A percentile compares a stretch with the other conserved stretches of the same genome.
Evolutionary conservation across 257 asterid species (phyloP).

Genomic region (Ligustrum vulgare): DNA sequence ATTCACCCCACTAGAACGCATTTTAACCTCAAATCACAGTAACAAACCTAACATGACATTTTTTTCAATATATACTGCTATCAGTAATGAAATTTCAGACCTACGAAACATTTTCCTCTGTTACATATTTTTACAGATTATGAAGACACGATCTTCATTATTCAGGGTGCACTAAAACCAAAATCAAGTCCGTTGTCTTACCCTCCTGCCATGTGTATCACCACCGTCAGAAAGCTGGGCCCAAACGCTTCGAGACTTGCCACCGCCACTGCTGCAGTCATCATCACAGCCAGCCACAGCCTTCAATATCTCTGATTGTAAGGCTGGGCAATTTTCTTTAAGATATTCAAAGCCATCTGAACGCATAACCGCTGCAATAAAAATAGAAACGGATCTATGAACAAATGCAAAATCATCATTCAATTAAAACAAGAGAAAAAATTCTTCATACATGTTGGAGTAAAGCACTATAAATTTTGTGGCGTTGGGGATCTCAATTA

Average conservation of each 20-base stretch:
- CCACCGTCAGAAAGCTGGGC: constrained; percentile 98
- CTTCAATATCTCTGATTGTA: constrained; percentile 86
- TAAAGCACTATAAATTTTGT: not conserved
- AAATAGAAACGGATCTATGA: constrained; percentile 4
- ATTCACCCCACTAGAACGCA: constrained; percentile 11
- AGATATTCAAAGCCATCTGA: constrained; percentile 88
- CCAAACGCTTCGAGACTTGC: constrained; percentile 89
- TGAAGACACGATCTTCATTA: constrained; percentile 27
- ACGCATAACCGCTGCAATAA: constrained; percentile 80
- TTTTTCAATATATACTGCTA: constrained; percentile 9
- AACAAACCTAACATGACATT: not conserved
- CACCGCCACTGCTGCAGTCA: constrained; percentile 81
- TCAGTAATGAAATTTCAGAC: constrained; percentile 15
- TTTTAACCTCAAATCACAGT: constrained; percentile 5
- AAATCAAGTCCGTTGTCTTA: constrained; percentile 77
- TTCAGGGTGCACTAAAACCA: constrained; percentile 31
- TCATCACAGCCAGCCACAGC: constrained; percentile 96
- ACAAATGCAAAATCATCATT: not conserved
- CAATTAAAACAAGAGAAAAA: not conserved
- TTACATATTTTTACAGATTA: constrained; percentile 21
- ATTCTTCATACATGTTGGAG: not conserved
- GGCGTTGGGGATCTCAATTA: not conserved
- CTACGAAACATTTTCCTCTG: constrained; percentile 34
- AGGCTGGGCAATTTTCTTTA: constrained; percentile 68
- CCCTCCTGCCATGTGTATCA: constrained; percentile 86